These are phyloP conservation scores for Acacia acuminata DNA, from an alignment of 306 rosid genomes.

Conservation along the genomic window DNA sequence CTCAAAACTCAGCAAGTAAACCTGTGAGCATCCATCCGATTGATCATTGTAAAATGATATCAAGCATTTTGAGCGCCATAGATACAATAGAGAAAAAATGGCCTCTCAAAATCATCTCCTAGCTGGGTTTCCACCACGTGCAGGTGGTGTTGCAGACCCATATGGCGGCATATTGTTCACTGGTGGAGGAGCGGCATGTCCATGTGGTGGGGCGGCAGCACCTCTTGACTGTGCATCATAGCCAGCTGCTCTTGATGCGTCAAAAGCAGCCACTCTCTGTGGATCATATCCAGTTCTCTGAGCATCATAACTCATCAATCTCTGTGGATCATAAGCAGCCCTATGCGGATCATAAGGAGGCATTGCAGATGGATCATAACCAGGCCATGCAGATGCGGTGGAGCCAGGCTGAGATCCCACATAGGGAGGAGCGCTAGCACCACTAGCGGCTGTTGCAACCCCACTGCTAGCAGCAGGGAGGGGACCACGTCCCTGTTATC, in stretches of 20 bases:
- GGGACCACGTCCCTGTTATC: conserved; percentile 64
- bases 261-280: conserved; percentile 56
- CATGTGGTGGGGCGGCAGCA: conserved; percentile 46
- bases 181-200: conserved; percentile 44
- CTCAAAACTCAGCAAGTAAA: neutral
- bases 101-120: conserved; percentile 55
- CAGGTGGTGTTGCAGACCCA: conserved; percentile 70
- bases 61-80: conserved; percentile 2
- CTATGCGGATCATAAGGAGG: conserved; percentile 60
- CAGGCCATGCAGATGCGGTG: conserved; percentile 45
- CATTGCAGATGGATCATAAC: conserved; percentile 52
- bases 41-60: conserved; percentile 9
- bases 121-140: conserved; percentile 58
- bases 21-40: neutral
- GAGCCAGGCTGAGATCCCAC: conserved; percentile 60
- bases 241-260: conserved; percentile 51
- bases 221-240: conserved; percentile 74
- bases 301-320: conserved; percentile 52
- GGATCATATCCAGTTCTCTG: conserved; percentile 58
- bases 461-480: conserved; percentile 37
- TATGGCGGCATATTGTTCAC: conserved; percentile 55
- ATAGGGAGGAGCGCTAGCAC: conserved; percentile 41
- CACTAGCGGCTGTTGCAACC: conserved; percentile 24
- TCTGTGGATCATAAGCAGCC: conserved; percentile 54
- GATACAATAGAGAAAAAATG: conserved; percentile 9